Evolutionary conservation across 495 filamentous ascomycete genomes (phyloP), one percentile per base, ranked within the genome.

Genomic region (Lophiotrema nucula): DNA sequence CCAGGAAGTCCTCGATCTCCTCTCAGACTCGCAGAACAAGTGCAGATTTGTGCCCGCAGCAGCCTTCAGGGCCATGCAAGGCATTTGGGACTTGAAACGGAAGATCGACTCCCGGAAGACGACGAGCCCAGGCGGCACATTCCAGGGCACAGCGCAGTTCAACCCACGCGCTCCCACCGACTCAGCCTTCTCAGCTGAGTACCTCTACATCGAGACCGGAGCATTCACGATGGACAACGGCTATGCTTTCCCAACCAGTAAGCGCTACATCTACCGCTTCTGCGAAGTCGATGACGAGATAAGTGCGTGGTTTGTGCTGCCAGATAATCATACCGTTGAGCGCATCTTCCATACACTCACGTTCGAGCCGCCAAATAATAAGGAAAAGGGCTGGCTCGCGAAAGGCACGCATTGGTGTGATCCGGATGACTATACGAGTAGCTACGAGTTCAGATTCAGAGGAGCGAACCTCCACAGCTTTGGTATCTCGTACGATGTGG

Each of bases 31-130:
- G 11, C 21, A 59, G 12, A 26, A 27, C 1, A 31, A 69, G 4
- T 63, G 55, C 3, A 65, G 66, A 22, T 86, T 80, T 62, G 74
- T 85, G 21, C 72, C 83, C 0, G 70, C 71, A n/a, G 87, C 85
- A 0, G 78, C 87, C 3, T 92, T 92, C 64, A 75, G 87, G 28
- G 86, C 81, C 3, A 71, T 95, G 1, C 85, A 92, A 4, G 90
- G 90, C 3, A 67, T 72, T 18, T 96, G 90, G 90, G 75, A 66
- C 8, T 74, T 87, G 18, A 73, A 76, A 10, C 79, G 79, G 2
- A 73, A 67, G 1, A 68, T 86, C 2, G 63, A 62, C 23, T 82
- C 76, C 44, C 61, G 66, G 5, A 60, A 79, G 3, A 69, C 73
- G 0, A 72, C 72, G 19, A 80, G 79, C 48, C 83, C 85, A 0